Evolutionary conservation across 352 stramenopile genomes (phyloP).

Genomic region (Globisporangium spinosum): DNA sequence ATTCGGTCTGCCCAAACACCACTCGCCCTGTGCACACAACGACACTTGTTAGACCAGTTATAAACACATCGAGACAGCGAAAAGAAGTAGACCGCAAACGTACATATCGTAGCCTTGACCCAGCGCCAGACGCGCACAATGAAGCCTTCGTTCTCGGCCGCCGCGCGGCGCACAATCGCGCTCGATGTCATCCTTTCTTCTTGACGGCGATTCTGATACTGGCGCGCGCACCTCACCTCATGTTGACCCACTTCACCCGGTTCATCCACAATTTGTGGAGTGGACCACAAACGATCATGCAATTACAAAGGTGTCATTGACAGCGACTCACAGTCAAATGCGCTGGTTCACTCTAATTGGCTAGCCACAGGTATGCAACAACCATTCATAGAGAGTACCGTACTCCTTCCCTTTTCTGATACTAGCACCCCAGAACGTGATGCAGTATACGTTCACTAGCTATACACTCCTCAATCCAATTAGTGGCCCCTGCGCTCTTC

Average conservation of each 20-base stretch:
- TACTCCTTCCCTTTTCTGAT: no score
- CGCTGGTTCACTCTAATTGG: not conserved
- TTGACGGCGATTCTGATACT: not conserved
- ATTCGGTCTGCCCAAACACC: slow-evolving; percentile 69
- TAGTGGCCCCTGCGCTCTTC: not conserved
- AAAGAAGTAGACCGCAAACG: slow-evolving; percentile 11
- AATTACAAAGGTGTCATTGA: not conserved
- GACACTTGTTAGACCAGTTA: not conserved
- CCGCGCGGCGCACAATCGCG: slow-evolving; percentile 52
- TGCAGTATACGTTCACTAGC: no score
- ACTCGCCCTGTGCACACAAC: slow-evolving; percentile 32
- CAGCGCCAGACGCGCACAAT: slow-evolving; percentile 65
- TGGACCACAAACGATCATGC: not conserved
- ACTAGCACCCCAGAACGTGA: no score
- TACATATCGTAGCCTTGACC: slow-evolving; percentile 48
- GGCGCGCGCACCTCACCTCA: not conserved
- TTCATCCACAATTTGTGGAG: not conserved
- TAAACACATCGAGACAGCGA: not conserved
- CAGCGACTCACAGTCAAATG: not conserved
- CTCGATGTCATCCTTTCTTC: slow-evolving; percentile 44
- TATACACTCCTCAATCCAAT: not conserved
- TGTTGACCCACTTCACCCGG: not conserved
- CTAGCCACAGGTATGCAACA: not conserved
- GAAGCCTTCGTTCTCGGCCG: slow-evolving; percentile 47
- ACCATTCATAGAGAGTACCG: no score